Percentiles rank a stretch among this genome's conserved stretches.
Conservation (phyloP, 2,329 filamentous ascomycete species). For the Corniculantispora saksenae region DNA sequence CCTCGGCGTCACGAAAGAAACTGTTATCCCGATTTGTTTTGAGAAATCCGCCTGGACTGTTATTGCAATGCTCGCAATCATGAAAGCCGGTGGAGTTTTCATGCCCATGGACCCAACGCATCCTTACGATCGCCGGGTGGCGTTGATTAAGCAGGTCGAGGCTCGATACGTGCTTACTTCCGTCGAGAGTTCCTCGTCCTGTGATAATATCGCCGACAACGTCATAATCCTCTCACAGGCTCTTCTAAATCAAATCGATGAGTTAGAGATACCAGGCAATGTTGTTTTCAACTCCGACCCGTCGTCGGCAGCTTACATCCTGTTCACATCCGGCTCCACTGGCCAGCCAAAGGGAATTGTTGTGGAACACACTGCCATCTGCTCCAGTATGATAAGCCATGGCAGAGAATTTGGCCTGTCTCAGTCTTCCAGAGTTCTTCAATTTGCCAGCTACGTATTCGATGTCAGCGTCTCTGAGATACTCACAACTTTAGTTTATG, state of each 20-base stretch:
- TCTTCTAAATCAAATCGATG: neutral
- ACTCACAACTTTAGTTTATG: constrained; percentile 9
- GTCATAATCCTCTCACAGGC: neutral
- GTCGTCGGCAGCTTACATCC: constrained; percentile 4
- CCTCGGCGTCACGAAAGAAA: constrained; percentile 1
- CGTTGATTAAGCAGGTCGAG: neutral
- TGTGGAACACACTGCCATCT: neutral
- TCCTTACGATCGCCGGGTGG: neutral
- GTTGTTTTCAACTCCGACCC: neutral
- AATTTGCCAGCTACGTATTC: constrained; percentile 20
- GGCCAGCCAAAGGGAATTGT: constrained; percentile 3
- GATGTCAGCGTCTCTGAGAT: constrained; percentile 18
- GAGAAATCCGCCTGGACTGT: constrained; percentile 33
- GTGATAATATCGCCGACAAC: neutral
- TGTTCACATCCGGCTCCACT: constrained; percentile 7
- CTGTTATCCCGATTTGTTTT: constrained; percentile 30
- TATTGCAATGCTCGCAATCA: constrained; percentile 30
- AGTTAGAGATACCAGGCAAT: neutral
- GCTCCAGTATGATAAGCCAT: neutral
- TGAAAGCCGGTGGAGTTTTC: constrained; percentile 18
- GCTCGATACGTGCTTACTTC: constrained; percentile 1
- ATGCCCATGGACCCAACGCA: constrained; percentile 10
- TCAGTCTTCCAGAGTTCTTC: constrained; percentile 4
- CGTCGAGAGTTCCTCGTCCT: neutral
- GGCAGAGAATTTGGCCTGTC: neutral